These are phyloP conservation scores for Diddensiella caesifluorescens DNA, from an alignment of 805 yeast species.

Conservation along the genomic window DNA sequence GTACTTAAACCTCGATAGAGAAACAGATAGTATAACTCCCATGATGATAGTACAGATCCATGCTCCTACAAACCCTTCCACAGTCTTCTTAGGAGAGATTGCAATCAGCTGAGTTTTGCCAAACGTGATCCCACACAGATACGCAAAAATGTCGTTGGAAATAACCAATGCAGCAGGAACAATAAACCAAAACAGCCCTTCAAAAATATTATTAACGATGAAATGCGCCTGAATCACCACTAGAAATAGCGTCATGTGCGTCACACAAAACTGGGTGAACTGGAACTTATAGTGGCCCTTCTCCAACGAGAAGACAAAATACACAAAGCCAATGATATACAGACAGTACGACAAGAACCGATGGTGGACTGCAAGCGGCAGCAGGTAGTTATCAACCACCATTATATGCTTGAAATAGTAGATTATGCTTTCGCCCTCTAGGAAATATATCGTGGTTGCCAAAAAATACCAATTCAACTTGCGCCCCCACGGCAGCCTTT, in stretches of 20 bases:
- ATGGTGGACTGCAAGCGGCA: constrained; percentile 69
- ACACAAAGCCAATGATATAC: constrained; percentile 81
- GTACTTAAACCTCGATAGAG: constrained; percentile 61
- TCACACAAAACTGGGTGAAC: constrained; percentile 86
- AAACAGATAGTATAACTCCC: constrained; percentile 59
- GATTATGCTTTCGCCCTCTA: constrained; percentile 81
- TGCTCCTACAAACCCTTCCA: constrained; percentile 96
- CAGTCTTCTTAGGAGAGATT: constrained; percentile 94
- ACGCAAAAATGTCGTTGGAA: constrained; percentile 93
- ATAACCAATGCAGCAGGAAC: constrained; percentile 89
- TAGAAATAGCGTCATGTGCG: constrained; percentile 86
- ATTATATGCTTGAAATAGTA: constrained; percentile 55
- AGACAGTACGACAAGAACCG: constrained; percentile 76
- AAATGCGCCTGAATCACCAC: constrained; percentile 94
- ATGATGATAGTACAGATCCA: constrained; percentile 88
- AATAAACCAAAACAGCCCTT: constrained; percentile 91
- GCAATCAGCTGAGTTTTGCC: constrained; percentile 89
- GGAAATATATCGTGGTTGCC: constrained; percentile 77
- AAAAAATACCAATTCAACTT: constrained; percentile 91
- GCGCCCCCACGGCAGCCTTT: constrained; percentile 74
- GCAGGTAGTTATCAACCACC: constrained; percentile 47
- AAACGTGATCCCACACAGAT: constrained; percentile 93
- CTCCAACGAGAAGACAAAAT: constrained; percentile 82
- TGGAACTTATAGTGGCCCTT: constrained; percentile 88
- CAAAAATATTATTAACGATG: constrained; percentile 80